These are phyloP conservation scores for Suillus lakei DNA, from an alignment of 768 basidiomycete species.

Conservation along the genomic window DNA sequence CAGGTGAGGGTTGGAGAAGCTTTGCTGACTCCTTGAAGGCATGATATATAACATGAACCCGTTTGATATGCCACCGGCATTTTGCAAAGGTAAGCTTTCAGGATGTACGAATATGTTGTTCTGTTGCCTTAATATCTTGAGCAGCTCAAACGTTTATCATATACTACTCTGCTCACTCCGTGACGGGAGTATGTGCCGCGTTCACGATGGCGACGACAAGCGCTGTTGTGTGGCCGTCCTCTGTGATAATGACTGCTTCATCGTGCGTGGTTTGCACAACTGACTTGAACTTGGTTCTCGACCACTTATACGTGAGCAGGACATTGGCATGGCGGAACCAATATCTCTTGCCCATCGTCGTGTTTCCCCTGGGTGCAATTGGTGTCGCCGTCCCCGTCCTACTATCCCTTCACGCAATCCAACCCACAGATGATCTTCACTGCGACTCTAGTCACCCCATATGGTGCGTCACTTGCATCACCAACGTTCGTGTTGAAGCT, in stretches of 20 bases:
- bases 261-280: conserved; percentile 21
- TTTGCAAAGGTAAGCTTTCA: conserved; percentile 56
- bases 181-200: conserved; percentile 48
- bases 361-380: conserved; percentile 53
- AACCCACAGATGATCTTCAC: conserved; percentile 54
- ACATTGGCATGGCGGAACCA: conserved; percentile 52
- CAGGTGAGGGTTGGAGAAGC: neutral
- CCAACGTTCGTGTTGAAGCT: conserved; percentile 6
- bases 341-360: conserved; percentile 49
- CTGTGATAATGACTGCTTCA: conserved; percentile 30
- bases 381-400: conserved; percentile 48
- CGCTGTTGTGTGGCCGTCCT: conserved; percentile 42
- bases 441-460: conserved; percentile 64
- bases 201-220: conserved; percentile 55
- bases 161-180: conserved; percentile 46
- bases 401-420: conserved; percentile 47
- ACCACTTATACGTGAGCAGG: conserved; percentile 31
- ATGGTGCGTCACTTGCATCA: conserved; percentile 47
- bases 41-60: conserved; percentile 71
- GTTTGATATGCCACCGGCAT: conserved; percentile 55
- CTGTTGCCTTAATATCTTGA: conserved; percentile 17
- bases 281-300: neutral
- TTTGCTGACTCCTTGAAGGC: conserved; percentile 41
- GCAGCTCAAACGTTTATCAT: conserved; percentile 51
- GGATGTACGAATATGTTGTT: conserved; percentile 18